Percentiles rank a stretch among this genome's conserved stretches.
phyloP scores from a whole-genome alignment of 768 basidiomycete species.

The Rhizopogon vinicolor region DNA sequence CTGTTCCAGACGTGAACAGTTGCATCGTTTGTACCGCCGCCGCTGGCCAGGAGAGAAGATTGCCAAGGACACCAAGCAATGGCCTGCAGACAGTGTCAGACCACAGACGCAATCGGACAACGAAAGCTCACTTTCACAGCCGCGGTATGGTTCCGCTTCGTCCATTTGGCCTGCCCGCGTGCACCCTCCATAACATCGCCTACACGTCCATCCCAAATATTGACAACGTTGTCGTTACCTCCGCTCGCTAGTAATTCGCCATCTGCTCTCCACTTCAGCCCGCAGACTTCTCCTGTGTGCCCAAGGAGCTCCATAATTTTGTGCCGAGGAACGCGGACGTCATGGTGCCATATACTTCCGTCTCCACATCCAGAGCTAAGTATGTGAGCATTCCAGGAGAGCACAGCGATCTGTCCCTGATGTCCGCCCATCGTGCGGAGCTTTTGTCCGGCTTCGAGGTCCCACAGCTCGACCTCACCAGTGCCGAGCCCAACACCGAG shows the following conservation, averaged over 20 bases:
- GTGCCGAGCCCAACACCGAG: conserved; percentile 76
- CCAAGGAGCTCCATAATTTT: conserved; percentile 88
- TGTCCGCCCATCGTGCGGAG: conserved; percentile 92
- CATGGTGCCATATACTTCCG: conserved; percentile 95
- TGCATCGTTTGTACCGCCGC: conserved; percentile 93
- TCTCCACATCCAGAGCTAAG: conserved; percentile 87
- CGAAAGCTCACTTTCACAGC: conserved; percentile 62
- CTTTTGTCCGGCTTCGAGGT: conserved; percentile 71
- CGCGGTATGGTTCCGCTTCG: conserved; percentile 86
- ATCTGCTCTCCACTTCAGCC: conserved; percentile 83
- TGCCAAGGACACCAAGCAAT: conserved; percentile 99
- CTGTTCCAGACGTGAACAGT: conserved; percentile 89
- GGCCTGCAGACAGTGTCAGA: conserved; percentile 46
- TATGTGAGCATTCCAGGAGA: conserved; percentile 87
- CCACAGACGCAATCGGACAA: background rate
- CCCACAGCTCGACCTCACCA: conserved; percentile 95
- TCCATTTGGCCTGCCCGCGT: conserved; percentile 75
- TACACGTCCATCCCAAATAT: conserved; percentile 91
- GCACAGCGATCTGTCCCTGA: conserved; percentile 72
- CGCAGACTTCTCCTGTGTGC: conserved; percentile 91
- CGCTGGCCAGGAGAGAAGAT: conserved; percentile 82
- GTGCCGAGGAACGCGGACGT: conserved; percentile 83
- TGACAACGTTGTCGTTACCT: conserved; percentile 97
- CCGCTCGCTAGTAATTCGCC: conserved; percentile 91
- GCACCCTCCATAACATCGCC: conserved; percentile 44